These are phyloP conservation scores for Rhytidiadelphus loreus DNA, from an alignment of 225 moss, liverwort and hornwort species.

Conservation along the genomic window DNA sequence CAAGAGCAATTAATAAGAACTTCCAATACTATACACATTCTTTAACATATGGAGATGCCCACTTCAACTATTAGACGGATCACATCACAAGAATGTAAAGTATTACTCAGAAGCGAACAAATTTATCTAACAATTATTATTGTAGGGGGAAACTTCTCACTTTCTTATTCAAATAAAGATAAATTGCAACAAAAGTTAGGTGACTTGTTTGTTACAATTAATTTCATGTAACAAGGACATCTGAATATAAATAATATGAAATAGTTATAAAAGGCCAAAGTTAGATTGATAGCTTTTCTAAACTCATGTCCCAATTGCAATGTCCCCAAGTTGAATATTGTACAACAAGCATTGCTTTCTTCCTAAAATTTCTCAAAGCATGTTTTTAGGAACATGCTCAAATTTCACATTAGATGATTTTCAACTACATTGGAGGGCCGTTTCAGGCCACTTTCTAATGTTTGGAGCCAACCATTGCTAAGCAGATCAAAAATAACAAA, in stretches of 20 bases:
- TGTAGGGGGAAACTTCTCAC: rapidly evolving
- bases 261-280: background rate
- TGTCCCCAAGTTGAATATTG: background rate
- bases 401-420: no score
- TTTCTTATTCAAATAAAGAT: background rate
- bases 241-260: background rate
- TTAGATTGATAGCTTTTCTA: background rate
- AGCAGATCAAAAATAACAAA: no score
- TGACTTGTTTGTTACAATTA: background rate
- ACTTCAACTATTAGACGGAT: background rate
- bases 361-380: rapidly evolving
- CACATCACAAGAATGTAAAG: background rate
- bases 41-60: background rate
- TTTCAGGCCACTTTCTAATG: no score
- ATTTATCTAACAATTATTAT: background rate
- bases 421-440: no score
- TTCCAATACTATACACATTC: background rate
- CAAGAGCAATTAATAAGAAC: background rate
- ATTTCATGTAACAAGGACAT: background rate
- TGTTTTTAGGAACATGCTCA: background rate
- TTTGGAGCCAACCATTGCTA: no score
- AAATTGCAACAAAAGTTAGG: background rate
- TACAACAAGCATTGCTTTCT: background rate
- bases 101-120: rapidly evolving
- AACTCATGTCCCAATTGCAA: rapidly evolving